phyloP scores from a whole-genome alignment of 2,329 filamentous ascomycete genomes.

The Ploettnerulaceae sp. region DNA sequence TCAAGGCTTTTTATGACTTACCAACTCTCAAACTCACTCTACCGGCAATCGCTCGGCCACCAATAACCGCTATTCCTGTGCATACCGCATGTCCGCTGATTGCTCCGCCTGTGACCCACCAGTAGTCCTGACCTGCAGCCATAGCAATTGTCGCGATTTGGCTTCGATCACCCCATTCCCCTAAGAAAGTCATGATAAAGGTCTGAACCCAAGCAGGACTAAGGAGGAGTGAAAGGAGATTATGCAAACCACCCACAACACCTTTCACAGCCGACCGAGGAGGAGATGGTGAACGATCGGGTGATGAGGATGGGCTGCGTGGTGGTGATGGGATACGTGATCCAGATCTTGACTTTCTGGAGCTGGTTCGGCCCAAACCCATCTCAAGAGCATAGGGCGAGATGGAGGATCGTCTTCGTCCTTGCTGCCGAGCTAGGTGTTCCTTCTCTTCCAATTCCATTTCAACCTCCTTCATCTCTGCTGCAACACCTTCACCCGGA shows the following conservation, averaged over 20 bases:
- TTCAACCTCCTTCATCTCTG: conserved; percentile 97
- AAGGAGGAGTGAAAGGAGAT: conserved; percentile 80
- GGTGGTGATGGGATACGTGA: conserved; percentile 75
- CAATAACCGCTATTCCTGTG: conserved; percentile 86
- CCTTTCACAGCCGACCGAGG: conserved; percentile 41
- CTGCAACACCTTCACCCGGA: conserved; percentile 83
- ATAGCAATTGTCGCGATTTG: conserved; percentile 99
- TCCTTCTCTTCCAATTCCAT: conserved; percentile 91
- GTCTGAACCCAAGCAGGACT: conserved; percentile 98
- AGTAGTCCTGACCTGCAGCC: conserved; percentile 97
- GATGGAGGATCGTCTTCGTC: conserved; percentile 60
- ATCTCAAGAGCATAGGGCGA: conserved; percentile 77
- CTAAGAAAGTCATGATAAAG: conserved; percentile 97
- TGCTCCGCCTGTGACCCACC: conserved; percentile 94
- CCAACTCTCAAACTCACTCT: conserved; percentile 92
- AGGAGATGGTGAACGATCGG: conserved; percentile 45
- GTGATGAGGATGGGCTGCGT: conserved; percentile 74
- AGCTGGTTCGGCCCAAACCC: conserved; percentile 59
- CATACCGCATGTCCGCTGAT: conserved; percentile 82
- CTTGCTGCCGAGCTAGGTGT: conserved; percentile 63
- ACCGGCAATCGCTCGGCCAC: conserved; percentile 87
- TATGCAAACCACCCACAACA: conserved; percentile 64
- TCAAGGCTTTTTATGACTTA: conserved; percentile 48
- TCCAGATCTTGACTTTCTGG: conserved; percentile 65
- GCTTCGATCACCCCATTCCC: conserved; percentile 95